Evolutionary conservation across 805 yeast genomes (phyloP).

Genomic region (Sugiyamaella chiloensis): DNA sequence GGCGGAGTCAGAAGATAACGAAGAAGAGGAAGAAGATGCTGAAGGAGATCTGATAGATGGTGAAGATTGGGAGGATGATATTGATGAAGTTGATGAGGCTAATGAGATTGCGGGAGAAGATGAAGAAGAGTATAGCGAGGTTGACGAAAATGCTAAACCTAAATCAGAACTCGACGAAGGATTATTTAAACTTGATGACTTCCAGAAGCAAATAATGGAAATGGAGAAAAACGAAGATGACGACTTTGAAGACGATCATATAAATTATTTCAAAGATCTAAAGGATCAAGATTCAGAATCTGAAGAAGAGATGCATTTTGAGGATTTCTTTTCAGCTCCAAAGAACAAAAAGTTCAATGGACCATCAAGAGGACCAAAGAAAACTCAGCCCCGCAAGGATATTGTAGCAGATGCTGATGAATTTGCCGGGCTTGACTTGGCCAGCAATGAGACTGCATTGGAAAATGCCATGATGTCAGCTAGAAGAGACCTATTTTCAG

Average conservation of each 20-base stretch:
- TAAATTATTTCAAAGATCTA: slow-evolving; percentile 42
- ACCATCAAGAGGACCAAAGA: slow-evolving; percentile 13
- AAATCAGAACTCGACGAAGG: slow-evolving; percentile 63
- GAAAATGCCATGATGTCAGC: slow-evolving; percentile 33
- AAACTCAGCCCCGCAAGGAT: slow-evolving; percentile 4
- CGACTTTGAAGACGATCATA: slow-evolving; percentile 46
- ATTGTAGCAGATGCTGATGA: slow-evolving; percentile 21
- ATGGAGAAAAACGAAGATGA: slow-evolving; percentile 49
- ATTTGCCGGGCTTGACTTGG: slow-evolving; percentile 26
- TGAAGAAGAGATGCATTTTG: slow-evolving; percentile 37
- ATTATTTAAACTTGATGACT: slow-evolving; percentile 80
- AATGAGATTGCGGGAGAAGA: slow-evolving; percentile 26
- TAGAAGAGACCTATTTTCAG: slow-evolving; percentile 40
- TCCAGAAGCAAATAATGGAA: slow-evolving; percentile 69
- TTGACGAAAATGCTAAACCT: slow-evolving; percentile 22
- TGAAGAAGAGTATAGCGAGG: slow-evolving; percentile 31
- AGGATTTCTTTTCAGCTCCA: slow-evolving; percentile 41
- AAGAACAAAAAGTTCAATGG: slow-evolving; percentile 17
- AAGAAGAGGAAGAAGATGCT: slow-evolving; percentile 26
- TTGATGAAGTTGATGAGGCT: slow-evolving; percentile 34
- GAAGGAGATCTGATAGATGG: slow-evolving; percentile 30
- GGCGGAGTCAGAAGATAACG: slow-evolving; percentile 30
- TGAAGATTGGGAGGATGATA: slow-evolving; percentile 28
- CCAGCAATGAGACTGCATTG: slow-evolving; percentile 25
- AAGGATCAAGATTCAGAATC: slow-evolving; percentile 45